phyloP scores from a whole-genome alignment of 495 filamentous ascomycete species.

The Letharia columbiana region DNA sequence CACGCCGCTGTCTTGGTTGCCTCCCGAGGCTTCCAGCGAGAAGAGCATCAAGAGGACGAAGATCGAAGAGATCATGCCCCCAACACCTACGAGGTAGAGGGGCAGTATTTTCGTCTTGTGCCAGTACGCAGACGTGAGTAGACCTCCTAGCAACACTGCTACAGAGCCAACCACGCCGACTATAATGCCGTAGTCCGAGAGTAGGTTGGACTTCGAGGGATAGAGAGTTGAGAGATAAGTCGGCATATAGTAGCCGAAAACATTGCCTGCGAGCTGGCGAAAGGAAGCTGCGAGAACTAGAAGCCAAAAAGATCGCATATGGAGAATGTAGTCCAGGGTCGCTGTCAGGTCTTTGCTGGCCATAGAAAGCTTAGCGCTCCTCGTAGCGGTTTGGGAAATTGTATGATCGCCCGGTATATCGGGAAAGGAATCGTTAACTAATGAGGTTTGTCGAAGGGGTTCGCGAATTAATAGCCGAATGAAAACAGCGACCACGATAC shows the following conservation, averaged over 20 bases:
- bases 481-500: constrained; percentile 27
- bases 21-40: constrained; percentile 4
- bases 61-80: constrained; percentile 31
- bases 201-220: constrained; percentile 19
- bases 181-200: constrained; percentile 30
- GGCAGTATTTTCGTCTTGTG: constrained; percentile 23
- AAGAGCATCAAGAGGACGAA: constrained; percentile 31
- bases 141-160: constrained; percentile 27
- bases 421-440: too few relatives aligned
- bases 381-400: not conserved
- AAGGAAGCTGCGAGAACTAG: constrained; percentile 24
- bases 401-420: too few relatives aligned
- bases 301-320: constrained; percentile 31
- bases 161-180: constrained; percentile 31
- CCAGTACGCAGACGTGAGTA: constrained; percentile 25
- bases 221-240: constrained; percentile 27
- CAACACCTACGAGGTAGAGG: constrained; percentile 28
- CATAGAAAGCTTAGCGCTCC: not conserved
- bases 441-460: constrained; percentile 20
- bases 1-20: constrained; percentile 16
- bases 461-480: constrained; percentile 26
- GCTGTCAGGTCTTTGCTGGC: constrained; percentile 17
- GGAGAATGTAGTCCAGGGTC: constrained; percentile 26
- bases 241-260: constrained; percentile 33
- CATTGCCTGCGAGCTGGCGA: constrained; percentile 27